Percentiles rank a stretch among this genome's conserved stretches.
phyloP scores from a whole-genome alignment of 305 asterid genomes.

The Striga hermonthica region DNA sequence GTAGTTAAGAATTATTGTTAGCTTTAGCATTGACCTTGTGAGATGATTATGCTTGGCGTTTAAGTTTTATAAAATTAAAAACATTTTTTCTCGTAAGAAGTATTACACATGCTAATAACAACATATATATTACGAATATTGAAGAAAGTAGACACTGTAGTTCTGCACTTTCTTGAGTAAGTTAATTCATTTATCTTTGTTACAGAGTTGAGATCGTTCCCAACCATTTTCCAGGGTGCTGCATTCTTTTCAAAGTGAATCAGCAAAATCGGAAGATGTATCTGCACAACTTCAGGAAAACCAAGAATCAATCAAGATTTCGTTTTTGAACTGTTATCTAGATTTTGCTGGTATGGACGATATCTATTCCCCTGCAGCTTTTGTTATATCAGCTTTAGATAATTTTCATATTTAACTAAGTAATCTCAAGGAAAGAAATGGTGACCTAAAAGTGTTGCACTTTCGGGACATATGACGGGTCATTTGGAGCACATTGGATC shows the following conservation, averaged over 20 bases:
- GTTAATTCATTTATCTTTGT: slow-evolving; percentile 23
- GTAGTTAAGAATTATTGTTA: not conserved
- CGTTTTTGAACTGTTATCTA: slow-evolving; percentile 83
- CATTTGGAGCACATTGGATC: slow-evolving; percentile 77
- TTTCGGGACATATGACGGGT: slow-evolving; percentile 50
- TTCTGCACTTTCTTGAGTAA: slow-evolving; percentile 28
- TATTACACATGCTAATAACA: not conserved
- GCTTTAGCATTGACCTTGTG: slow-evolving; percentile 12
- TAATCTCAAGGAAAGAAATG: slow-evolving; percentile 23
- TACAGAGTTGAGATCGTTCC: slow-evolving; percentile 18
- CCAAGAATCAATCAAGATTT: slow-evolving; percentile 84
- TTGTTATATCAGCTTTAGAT: slow-evolving; percentile 11
- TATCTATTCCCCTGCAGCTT: slow-evolving; percentile 21
- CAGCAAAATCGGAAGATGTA: slow-evolving; percentile 75
- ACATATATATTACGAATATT: slow-evolving; percentile 16
- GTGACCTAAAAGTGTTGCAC: slow-evolving; percentile 26
- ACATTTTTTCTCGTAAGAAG: not conserved
- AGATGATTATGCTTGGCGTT: slow-evolving; percentile 1
- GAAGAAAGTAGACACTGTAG: slow-evolving; percentile 18
- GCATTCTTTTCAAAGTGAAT: slow-evolving; percentile 69
- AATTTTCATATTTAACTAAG: slow-evolving; percentile 17
- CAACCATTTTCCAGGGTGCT: slow-evolving; percentile 64
- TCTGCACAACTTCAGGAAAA: slow-evolving; percentile 77
- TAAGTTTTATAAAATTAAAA: slow-evolving; percentile 3
- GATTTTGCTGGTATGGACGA: slow-evolving; percentile 78